Base-by-base conservation (phyloP, 2,329 filamentous ascomycete species). In the Coniochaeta sp. region DNA sequence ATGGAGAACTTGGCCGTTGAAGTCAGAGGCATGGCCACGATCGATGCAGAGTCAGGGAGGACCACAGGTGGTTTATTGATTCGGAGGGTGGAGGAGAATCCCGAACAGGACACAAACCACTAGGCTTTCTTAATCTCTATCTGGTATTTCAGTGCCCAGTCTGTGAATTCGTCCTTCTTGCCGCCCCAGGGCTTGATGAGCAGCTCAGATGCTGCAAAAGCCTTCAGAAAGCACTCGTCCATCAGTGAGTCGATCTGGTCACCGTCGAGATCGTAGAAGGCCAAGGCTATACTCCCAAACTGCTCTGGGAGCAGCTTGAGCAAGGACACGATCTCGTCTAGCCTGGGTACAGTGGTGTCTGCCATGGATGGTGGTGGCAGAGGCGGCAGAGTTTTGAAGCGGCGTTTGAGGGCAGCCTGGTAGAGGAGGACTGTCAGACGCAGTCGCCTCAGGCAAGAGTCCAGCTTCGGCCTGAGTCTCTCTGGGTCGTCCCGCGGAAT, bases 81-180 rank as follows among this genome's bases (percentile, higher is more conserved):
- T 36, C 3, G 36, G 38, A 19, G 38, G n/a, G 50, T 12, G 32
- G 32, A 55, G 14, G 22, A 52, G 3, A 22, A 26, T 26, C 3
- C 19, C 79, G 83, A 1, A 79, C 19, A 24, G n/a, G 19, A 24
- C 7, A 24, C 14, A 47, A 47, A 22, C 22, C 47, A 30, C 54
- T 56, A 62, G 24, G 50, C 59, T 68, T 80, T 81, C 63, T 79
- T 81, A 16, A 85, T 79, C 64, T 82, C 78, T 34, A 71, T 67
- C 67, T 80, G 78, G 64, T 85, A 86, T 63, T 80, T 82, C 12
- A 76, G 78, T n/a, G 81, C 85, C 92, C 92, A 96, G 17, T 82
- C 78, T 0, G 87, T 89, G 69, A 96, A 96, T 67, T 89, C 90
- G 67, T 96, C 92, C 19, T 83, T 79, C 55, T 81, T 73, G 0